phyloP scores from a whole-genome alignment of 192 early-diverging fungal species.

The Paraglomus occultum region DNA sequence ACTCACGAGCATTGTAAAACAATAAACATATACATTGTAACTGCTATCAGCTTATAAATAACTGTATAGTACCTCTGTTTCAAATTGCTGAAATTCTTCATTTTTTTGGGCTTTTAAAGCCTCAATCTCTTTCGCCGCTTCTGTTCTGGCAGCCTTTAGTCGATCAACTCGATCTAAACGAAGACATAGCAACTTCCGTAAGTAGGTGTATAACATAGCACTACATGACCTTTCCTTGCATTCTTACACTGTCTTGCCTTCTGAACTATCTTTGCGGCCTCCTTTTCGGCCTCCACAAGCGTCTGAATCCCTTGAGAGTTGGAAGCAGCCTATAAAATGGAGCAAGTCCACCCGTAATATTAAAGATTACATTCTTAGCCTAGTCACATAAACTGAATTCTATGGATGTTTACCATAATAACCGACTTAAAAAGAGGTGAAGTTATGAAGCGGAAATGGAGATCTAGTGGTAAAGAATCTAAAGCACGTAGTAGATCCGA shows the following conservation, averaged over 20 bases:
- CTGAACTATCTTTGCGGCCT: constrained; percentile 89
- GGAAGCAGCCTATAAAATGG: constrained; percentile 45
- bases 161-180: constrained; percentile 80
- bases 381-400: no score
- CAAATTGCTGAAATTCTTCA: constrained; percentile 73
- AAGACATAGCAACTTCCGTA: background rate
- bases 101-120: constrained; percentile 82
- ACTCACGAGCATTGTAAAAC: background rate
- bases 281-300: constrained; percentile 96
- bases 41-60: background rate
- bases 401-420: no score
- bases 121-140: constrained; percentile 91
- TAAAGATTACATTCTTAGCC: background rate
- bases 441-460: no score
- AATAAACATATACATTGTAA: constrained; percentile 2
- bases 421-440: no score
- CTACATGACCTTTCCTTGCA: background rate
- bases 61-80: constrained; percentile 53
- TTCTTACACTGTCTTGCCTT: constrained; percentile 84
- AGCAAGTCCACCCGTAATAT: background rate
- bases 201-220: background rate
- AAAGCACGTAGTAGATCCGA: no score
- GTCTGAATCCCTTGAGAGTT: constrained; percentile 93
- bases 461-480: no score
- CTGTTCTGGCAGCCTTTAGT: constrained; percentile 92